Conservation (phyloP, 306 rosid species). For the Acacia confusa region DNA sequence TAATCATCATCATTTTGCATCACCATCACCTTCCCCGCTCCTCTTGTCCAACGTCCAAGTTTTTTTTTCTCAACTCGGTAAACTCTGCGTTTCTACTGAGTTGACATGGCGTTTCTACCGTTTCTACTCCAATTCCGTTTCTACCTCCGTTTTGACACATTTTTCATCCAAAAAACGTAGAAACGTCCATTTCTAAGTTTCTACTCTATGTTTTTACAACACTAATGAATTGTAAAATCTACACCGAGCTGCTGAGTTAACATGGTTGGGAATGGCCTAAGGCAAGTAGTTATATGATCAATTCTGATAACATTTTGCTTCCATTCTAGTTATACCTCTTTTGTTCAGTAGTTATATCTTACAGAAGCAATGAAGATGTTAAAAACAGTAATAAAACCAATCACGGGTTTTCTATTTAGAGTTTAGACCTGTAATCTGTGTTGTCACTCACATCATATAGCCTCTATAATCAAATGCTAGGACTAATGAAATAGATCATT, state of each 20-base stretch:
- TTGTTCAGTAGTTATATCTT: background rate
- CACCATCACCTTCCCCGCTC: no score
- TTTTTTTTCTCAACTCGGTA: no score
- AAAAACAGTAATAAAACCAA: background rate
- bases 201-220: no score
- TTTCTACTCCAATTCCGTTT: no score
- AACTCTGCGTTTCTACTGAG: no score
- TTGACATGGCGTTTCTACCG: no score
- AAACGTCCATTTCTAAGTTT: no score
- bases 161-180: no score
- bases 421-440: background rate
- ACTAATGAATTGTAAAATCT: background rate
- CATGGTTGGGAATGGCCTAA: background rate
- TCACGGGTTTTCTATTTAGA: background rate
- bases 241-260: background rate
- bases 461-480: background rate
- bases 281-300: background rate
- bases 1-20: no score
- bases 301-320: conserved; percentile 1
- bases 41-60: no score
- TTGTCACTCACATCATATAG: background rate
- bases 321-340: conserved; percentile 9
- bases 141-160: no score
- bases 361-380: background rate
- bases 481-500: background rate